Base-by-base conservation (phyloP, 2,329 filamentous ascomycete species). In the Thielaviopsis musarum region DNA sequence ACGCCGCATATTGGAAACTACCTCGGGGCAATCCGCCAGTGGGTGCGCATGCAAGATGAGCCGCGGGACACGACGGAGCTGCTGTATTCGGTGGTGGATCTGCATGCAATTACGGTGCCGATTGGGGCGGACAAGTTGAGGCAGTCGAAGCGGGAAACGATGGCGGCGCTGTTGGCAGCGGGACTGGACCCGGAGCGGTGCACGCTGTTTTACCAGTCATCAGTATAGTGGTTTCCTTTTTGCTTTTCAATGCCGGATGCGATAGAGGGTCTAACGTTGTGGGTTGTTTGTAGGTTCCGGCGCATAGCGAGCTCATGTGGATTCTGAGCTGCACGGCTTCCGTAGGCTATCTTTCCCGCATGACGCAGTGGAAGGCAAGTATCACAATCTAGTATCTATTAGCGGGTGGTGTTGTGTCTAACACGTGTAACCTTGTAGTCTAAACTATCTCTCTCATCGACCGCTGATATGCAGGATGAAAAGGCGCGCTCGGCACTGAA, bases 291-390 rank as follows among this genome's bases (percentile, higher is more conserved):
- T 54, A 88, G 82, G 83, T 91, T 1, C 76, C 83, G 19, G 83
- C 84, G 54, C 93, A 97, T 72, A 75, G 87, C 3, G 91, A 97
- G 71, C 77, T 98, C 63, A 95, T 95, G 87, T 98, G 93, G 93
- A 90, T 97, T 67, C 73, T 98, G 63, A 91, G 88, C 68, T 96
- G 91, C 65, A 87, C 87, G 57, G 88, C 93, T 24, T 91, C 88
- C 5, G 90, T 93, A 71, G 93, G 93, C 48, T 95, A 95, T 71
- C 75, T 98, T n/a, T 86, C 86, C 10, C 79, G 93, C n/a, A 98
- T 98, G 93, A 97, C 93, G 28, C 93, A 97, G 71, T 98, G 93
- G 91, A 98, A 98, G 83, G 89, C 88, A 61, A 56, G 67, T 13
- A 54, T 21, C 12, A 51, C 30, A 34, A 2, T 12, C 22, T 26